phyloP scores from a whole-genome alignment of 495 filamentous ascomycete genomes.

The Aspergillus homomorphus region DNA sequence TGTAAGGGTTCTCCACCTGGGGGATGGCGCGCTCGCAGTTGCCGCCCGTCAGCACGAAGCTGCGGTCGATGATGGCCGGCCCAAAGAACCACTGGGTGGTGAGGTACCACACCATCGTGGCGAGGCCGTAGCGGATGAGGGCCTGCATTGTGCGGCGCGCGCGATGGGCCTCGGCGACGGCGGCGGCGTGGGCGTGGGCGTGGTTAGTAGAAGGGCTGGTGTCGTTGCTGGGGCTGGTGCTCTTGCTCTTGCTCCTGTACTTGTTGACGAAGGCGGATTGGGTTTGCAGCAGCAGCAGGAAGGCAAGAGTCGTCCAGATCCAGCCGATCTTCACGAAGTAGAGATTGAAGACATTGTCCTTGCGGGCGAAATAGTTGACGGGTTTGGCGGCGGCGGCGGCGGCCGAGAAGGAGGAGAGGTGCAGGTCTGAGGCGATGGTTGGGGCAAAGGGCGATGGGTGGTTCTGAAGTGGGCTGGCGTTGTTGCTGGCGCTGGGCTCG shows the following conservation, averaged over 20 bases:
- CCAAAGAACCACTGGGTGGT: constrained; percentile 98
- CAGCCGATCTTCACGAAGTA: constrained; percentile 94
- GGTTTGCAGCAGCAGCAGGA: constrained; percentile 57
- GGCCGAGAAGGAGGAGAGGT: constrained; percentile 21
- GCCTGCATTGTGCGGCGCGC: constrained; percentile 40
- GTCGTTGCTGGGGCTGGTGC: constrained; percentile 22
- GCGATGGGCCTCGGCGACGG: neutral
- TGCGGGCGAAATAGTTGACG: constrained; percentile 86
- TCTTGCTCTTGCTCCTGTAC: constrained; percentile 24
- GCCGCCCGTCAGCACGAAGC: constrained; percentile 79
- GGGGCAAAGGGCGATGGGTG: constrained; percentile 61
- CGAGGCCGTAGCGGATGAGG: constrained; percentile 60
- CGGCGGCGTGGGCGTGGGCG: no score
- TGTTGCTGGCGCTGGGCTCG: neutral
- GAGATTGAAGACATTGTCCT: constrained; percentile 84
- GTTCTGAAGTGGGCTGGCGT: constrained; percentile 29
- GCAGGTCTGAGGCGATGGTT: constrained; percentile 43
- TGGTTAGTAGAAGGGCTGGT: no score
- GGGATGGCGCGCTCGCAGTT: constrained; percentile 56
- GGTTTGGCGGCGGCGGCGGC: constrained; percentile 25
- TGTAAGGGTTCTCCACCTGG: constrained; percentile 23
- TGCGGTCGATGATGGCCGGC: constrained; percentile 79
- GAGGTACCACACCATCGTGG: constrained; percentile 70
- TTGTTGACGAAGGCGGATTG: constrained; percentile 57
- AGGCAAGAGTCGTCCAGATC: constrained; percentile 78